Evolutionary conservation across 495 filamentous ascomycete species (phyloP).

Genomic region (Staphylotrichum tortipilum): DNA sequence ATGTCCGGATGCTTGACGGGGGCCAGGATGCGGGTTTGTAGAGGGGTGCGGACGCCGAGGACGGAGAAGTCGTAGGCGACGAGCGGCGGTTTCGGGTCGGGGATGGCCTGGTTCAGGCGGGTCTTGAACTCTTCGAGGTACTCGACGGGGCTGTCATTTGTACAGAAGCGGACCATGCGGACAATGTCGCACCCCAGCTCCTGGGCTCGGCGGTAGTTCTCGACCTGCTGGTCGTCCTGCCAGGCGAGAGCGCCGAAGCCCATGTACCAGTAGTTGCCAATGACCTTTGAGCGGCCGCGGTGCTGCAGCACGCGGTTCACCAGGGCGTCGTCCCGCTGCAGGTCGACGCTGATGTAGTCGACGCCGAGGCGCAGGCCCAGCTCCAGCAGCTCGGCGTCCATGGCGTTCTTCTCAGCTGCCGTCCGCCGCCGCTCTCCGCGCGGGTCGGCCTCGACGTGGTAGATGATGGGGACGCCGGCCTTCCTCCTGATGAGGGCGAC

Average conservation of each 20-base stretch:
- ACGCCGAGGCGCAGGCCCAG: constrained; percentile 64
- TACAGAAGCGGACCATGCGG: constrained; percentile 56
- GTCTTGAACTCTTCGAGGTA: constrained; percentile 48
- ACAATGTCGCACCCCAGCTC: constrained; percentile 62
- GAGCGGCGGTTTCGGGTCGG: constrained; percentile 49
- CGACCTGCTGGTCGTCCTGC: constrained; percentile 50
- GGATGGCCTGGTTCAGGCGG: constrained; percentile 35
- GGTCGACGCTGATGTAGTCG: constrained; percentile 63
- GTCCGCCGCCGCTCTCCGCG: constrained; percentile 35
- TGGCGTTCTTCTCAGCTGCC: constrained; percentile 32
- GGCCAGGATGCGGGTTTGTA: constrained; percentile 60
- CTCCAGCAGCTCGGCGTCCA: constrained; percentile 54
- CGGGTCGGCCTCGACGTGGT: constrained; percentile 51
- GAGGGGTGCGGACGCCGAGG: constrained; percentile 56
- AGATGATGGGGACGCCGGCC: constrained; percentile 58
- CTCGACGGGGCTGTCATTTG: constrained; percentile 50
- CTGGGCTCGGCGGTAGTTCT: constrained; percentile 49
- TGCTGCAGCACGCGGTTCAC: constrained; percentile 46
- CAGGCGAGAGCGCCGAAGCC: constrained; percentile 48
- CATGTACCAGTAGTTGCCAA: constrained; percentile 53
- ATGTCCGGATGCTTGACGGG: constrained; percentile 61
- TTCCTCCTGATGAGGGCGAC: constrained; percentile 56
- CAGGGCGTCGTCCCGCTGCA: constrained; percentile 45
- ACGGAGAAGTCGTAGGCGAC: constrained; percentile 68
- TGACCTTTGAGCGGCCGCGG: constrained; percentile 64